phyloP scores from a whole-genome alignment of 1,284 basidiomycete genomes.

The Cutaneotrichosporon arboriforme region DNA sequence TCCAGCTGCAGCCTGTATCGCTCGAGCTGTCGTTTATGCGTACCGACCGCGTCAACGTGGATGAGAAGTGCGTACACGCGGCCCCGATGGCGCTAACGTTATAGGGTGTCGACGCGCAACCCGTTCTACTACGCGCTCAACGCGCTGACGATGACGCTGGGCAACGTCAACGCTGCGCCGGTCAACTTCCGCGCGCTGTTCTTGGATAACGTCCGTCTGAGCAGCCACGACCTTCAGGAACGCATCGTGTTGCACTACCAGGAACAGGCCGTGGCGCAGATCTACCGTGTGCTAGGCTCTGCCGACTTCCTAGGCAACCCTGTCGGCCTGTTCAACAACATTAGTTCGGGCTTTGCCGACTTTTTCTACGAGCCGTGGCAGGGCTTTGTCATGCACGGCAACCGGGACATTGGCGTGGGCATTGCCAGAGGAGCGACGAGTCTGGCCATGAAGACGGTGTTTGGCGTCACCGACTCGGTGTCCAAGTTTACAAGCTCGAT shows the following conservation, averaged over 20 bases:
- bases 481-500: constrained; percentile 97
- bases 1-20: constrained; percentile 94
- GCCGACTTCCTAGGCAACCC: constrained; percentile 82
- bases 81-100: background rate
- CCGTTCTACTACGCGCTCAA: constrained; percentile 92
- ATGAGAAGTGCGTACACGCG: constrained; percentile 69
- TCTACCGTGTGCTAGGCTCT: constrained; percentile 93
- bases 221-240: constrained; percentile 73
- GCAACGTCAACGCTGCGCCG: constrained; percentile 96
- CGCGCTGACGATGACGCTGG: constrained; percentile 92
- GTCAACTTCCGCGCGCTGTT: constrained; percentile 90
- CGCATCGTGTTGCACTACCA: constrained; percentile 90
- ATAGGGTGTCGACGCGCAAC: constrained; percentile 65
- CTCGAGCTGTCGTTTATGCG: constrained; percentile 95
- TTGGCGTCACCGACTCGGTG: constrained; percentile 90
- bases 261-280: constrained; percentile 86
- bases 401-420: constrained; percentile 91
- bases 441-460: constrained; percentile 98
- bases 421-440: constrained; percentile 97
- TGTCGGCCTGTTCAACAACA: constrained; percentile 95
- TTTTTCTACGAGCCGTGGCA: constrained; percentile 99
- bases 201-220: constrained; percentile 90
- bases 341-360: constrained; percentile 96
- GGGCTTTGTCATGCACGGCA: constrained; percentile 94
- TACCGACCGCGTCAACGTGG: constrained; percentile 85